phyloP scores from a whole-genome alignment of 2,329 filamentous ascomycete species.

The Coniochaeta sp. region DNA sequence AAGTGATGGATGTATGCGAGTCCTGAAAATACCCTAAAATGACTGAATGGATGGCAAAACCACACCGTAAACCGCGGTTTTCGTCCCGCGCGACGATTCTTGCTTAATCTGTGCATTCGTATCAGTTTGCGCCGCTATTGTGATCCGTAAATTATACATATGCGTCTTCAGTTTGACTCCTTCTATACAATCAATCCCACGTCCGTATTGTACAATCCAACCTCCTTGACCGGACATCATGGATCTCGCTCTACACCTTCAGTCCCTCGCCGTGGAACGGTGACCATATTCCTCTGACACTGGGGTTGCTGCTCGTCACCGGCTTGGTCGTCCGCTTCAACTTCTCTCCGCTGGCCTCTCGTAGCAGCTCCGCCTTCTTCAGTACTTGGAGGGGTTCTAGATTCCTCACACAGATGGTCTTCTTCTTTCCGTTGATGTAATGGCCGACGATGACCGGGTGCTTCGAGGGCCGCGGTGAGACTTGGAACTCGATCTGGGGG shows the following conservation, averaged over 20 bases:
- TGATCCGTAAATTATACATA: not conserved
- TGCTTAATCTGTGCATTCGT: not conserved
- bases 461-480: constrained; percentile 82
- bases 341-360: constrained; percentile 71
- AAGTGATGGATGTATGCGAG: not conserved
- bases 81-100: not conserved
- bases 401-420: constrained; percentile 84
- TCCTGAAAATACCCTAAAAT: constrained; percentile 2
- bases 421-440: constrained; percentile 86
- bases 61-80: not conserved
- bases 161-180: not conserved
- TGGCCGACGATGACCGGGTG: constrained; percentile 84
- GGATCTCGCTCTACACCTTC: constrained; percentile 33
- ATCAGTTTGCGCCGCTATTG: not conserved
- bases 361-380: constrained; percentile 67
- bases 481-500: constrained; percentile 83
- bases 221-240: not conserved
- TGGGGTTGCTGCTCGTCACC: constrained; percentile 55
- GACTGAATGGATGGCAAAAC: not conserved
- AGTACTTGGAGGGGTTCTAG: constrained; percentile 73
- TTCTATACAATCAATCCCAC: not conserved
- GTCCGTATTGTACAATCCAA: not conserved
- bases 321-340: constrained; percentile 56
- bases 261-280: constrained; percentile 58
- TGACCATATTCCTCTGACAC: constrained; percentile 64